phyloP scores from a whole-genome alignment of 495 filamentous ascomycete genomes.

The Hypoxylon lienhwacheense region DNA sequence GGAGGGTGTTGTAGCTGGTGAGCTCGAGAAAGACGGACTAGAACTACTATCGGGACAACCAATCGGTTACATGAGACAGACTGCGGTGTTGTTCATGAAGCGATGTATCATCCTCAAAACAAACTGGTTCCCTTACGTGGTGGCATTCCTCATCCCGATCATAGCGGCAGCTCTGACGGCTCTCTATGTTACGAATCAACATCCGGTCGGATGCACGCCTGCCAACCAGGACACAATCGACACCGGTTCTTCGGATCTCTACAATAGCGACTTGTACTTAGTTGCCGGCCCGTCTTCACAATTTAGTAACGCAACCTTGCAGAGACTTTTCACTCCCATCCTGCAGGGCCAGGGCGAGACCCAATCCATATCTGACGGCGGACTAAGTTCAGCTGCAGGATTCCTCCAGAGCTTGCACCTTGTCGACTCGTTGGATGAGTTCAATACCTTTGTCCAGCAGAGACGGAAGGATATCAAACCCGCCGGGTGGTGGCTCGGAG shows the following conservation, averaged over 20 bases:
- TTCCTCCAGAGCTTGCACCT: conserved; percentile 53
- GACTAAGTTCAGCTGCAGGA: conserved; percentile 3
- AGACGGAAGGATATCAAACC: conserved; percentile 69
- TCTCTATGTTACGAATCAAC: conserved; percentile 64
- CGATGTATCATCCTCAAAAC: conserved; percentile 72
- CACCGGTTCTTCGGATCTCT: conserved; percentile 34
- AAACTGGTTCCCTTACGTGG: conserved; percentile 72
- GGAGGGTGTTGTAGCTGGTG: conserved; percentile 15
- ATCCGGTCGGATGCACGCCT: conserved; percentile 60
- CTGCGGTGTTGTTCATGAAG: conserved; percentile 74
- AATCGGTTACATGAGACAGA: conserved; percentile 66
- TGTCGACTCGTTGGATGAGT: conserved; percentile 66
- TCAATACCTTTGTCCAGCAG: conserved; percentile 62
- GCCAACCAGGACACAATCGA: conserved; percentile 26
- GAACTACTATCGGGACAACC: conserved; percentile 68
- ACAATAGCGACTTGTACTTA: conserved; percentile 50
- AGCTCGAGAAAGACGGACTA: conserved; percentile 42
- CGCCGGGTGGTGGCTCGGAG: conserved; percentile 74
- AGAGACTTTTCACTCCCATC: conserved; percentile 50
- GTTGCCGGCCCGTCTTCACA: conserved; percentile 62
- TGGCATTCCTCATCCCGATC: conserved; percentile 72
- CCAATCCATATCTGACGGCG: conserved; percentile 5
- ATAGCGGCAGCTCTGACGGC: conserved; percentile 74
- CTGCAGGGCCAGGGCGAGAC: conserved; percentile 26
- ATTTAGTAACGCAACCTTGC: conserved; percentile 47